These are phyloP conservation scores for Camellia oleifera DNA, from an alignment of 179 eudicot genomes.

Conservation along the genomic window DNA sequence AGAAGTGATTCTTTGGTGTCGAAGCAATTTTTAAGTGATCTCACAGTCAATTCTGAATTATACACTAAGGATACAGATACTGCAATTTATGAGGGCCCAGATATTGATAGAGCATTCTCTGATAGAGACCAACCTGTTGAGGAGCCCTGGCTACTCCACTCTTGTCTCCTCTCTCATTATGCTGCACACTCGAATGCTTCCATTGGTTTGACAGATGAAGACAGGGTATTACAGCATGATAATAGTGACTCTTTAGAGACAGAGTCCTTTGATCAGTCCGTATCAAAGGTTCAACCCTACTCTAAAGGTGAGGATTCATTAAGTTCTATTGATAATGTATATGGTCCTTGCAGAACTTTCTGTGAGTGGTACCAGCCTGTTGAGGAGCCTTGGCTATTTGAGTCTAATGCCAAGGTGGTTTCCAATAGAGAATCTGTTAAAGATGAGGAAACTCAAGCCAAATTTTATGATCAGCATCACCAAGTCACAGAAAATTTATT, in stretches of 20 bases:
- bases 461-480: constrained; percentile 29
- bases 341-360: constrained; percentile 8
- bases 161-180: constrained; percentile 28
- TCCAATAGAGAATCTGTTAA: constrained; percentile 23
- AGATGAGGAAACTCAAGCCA: constrained; percentile 29
- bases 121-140: constrained; percentile 56
- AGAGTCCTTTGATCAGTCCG: constrained; percentile 7
- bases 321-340: constrained; percentile 3
- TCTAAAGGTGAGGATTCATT: constrained; percentile 8
- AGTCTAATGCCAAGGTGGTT: constrained; percentile 17
- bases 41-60: constrained; percentile 31
- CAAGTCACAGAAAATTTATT: constrained; percentile 37
- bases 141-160: constrained; percentile 84
- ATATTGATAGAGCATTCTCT: constrained; percentile 25
- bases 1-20: constrained; percentile 34
- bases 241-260: constrained; percentile 14
- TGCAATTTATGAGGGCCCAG: constrained; percentile 17
- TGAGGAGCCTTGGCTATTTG: constrained; percentile 56
- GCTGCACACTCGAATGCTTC: constrained; percentile 19
- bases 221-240: constrained; percentile 5
- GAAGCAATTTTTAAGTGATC: constrained; percentile 37
- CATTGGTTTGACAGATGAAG: constrained; percentile 18
- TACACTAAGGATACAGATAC: constrained; percentile 12
- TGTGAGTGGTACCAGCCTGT: constrained; percentile 26
- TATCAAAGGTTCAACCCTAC: constrained; percentile 4